Evolutionary conservation across 2,329 filamentous ascomycete genomes (phyloP), one percentile per base, ranked within the genome.

Genomic region (Acrodontium crateriforme): DNA sequence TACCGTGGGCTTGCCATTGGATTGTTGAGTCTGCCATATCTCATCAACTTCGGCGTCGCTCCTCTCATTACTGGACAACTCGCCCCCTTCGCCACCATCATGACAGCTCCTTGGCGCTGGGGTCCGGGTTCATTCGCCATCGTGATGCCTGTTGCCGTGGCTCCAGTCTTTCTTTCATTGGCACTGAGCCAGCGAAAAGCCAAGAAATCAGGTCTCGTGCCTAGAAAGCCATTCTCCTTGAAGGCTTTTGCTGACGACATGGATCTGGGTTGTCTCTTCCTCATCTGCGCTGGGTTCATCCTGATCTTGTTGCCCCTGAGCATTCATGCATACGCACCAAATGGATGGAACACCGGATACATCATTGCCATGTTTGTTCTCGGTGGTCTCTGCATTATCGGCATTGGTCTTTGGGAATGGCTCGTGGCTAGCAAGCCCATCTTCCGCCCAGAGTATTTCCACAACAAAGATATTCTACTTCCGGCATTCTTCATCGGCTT

Each of bases 261-360:
- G 30, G 48, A 49, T 26, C 29, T 37, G 44, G 26, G 38, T 37
- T 27, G 9, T 13, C 13, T 11, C 13, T 16, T 50, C 31, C 29
- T 50, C 4, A 35, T 52, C 18, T 36, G 35, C 15, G 41, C 54
- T 2, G 76, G 73, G 2, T 65, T 78, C 39, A 60, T 67, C 1
- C n/a, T n/a, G n/a, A n/a, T n/a, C n/a, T n/a, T n/a, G n/a, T n/a
- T n/a, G n/a, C n/a, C n/a, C n/a, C n/a, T n/a, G n/a, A n/a, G n/a
- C n/a, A n/a, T n/a, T n/a, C n/a, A n/a, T n/a, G n/a, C n/a, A n/a
- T n/a, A n/a, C n/a, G n/a, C n/a, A n/a, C n/a, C n/a, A n/a, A n/a
- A n/a, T n/a, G n/a, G n/a, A n/a, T n/a, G n/a, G n/a, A n/a, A 42
- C 12, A 50, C 52, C 1, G 41, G 42, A 1, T n/a, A n/a, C n/a